phyloP scores from a whole-genome alignment of 2,329 filamentous ascomycete genomes.

The Incumbomyces delicatus region DNA sequence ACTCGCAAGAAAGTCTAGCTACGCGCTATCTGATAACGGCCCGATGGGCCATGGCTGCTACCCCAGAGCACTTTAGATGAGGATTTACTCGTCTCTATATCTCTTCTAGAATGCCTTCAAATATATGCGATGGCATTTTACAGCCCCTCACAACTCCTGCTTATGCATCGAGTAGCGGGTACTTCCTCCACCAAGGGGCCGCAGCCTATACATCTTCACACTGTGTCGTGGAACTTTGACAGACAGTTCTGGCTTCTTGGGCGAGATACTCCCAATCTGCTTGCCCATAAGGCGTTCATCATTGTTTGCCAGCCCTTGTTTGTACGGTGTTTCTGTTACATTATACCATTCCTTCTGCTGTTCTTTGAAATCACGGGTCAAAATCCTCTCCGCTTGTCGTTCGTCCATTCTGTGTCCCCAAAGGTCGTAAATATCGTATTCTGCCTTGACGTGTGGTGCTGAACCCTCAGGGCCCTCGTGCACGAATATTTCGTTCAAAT shows the following conservation, averaged over 20 bases:
- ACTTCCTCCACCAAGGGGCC: slow-evolving; percentile 15
- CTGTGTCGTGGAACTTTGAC: slow-evolving; percentile 36
- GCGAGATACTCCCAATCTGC: slow-evolving; percentile 37
- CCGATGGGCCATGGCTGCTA: too few species aligned
- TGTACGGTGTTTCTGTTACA: slow-evolving; percentile 38
- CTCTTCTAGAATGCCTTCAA: too few species aligned
- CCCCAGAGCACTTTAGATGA: too few species aligned
- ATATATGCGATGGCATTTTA: too few species aligned
- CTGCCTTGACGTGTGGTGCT: slow-evolving; percentile 31
- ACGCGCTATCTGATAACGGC: too few species aligned
- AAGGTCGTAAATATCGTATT: slow-evolving; percentile 46
- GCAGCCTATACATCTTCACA: slow-evolving; percentile 40
- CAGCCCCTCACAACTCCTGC: slow-evolving; percentile 9
- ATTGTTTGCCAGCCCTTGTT: slow-evolving; percentile 34
- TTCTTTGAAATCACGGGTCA: slow-evolving; percentile 28
- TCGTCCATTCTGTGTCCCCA: slow-evolving; percentile 46
- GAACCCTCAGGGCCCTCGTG: slow-evolving; percentile 36
- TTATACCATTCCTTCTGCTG: slow-evolving; percentile 32
- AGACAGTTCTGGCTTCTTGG: slow-evolving; percentile 27
- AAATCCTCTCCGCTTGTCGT: slow-evolving; percentile 34
- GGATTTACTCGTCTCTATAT: too few species aligned
- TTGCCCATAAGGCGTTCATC: slow-evolving; percentile 37
- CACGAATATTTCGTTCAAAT: slow-evolving; percentile 44
- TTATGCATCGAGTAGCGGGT: slow-evolving; percentile 9
- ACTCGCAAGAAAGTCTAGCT: too few species aligned